A percentile compares a stretch with the other conserved stretches of the same genome.
Evolutionary conservation across 257 asterid species (phyloP).

Genomic region (Cynanchum wilfordii): DNA sequence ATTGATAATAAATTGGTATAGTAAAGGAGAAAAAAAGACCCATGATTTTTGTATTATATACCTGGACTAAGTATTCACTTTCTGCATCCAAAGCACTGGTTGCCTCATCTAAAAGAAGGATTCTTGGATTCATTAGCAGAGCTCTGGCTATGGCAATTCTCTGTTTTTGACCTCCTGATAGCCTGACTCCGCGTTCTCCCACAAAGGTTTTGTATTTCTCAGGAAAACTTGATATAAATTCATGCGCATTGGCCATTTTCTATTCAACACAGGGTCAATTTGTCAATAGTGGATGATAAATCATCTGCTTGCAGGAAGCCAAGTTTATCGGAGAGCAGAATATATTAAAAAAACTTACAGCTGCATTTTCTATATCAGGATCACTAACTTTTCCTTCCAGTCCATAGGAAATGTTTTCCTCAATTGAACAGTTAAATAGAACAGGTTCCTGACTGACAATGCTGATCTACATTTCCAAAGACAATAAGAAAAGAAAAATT

Average conservation of each 20-base stretch:
- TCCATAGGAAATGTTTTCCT: constrained; percentile 87
- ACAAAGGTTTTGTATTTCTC: constrained; percentile 68
- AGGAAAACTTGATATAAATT: constrained; percentile 55
- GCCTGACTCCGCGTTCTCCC: constrained; percentile 87
- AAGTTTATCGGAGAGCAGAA: neutral
- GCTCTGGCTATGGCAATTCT: constrained; percentile 92
- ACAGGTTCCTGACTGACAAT: constrained; percentile 91
- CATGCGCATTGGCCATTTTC: constrained; percentile 91
- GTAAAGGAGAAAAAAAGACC: too few species aligned
- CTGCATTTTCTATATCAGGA: constrained; percentile 65
- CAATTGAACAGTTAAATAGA: constrained; percentile 81
- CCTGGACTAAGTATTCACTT: constrained; percentile 85
- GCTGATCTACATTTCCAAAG: constrained; percentile 53
- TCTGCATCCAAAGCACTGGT: constrained; percentile 88
- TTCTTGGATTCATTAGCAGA: constrained; percentile 66
- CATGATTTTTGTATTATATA: constrained; percentile 20
- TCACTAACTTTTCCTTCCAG: constrained; percentile 65
- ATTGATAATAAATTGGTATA: neutral
- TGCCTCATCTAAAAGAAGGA: constrained; percentile 79
- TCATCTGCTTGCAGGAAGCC: neutral
- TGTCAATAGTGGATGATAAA: too few species aligned
- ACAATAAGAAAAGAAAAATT: neutral
- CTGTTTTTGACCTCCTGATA: constrained; percentile 93
- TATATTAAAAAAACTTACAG: constrained; percentile 39
- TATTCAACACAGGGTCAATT: constrained; percentile 21